Conservation (phyloP, 441 rosid species). For the Mallotus repandus region DNA sequence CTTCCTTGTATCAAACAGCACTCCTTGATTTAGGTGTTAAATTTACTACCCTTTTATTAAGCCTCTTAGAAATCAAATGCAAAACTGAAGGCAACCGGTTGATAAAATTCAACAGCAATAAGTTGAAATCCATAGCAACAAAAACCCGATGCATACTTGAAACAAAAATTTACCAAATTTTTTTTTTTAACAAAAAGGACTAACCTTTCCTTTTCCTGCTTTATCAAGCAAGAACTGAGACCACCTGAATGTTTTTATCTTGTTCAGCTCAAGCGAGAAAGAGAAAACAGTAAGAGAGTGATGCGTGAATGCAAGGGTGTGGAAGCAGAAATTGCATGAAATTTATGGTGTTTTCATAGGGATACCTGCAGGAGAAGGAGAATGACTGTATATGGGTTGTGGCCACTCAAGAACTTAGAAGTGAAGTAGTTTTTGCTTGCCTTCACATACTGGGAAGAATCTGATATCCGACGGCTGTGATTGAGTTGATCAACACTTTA, state of each 20-base stretch:
- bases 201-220: conserved; percentile 2
- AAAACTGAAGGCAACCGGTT: neutral
- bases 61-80: neutral
- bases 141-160: neutral
- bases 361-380: no score
- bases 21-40: no score
- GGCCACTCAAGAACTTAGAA: no score
- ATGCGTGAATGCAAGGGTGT: neutral
- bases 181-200: no score
- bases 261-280: neutral
- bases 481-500: no score
- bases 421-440: no score
- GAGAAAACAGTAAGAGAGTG: neutral
- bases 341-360: no score
- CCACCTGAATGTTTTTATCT: neutral
- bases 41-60: no score
- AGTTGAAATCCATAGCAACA: neutral
- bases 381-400: no score
- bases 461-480: no score
- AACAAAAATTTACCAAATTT: neutral
- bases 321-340: neutral
- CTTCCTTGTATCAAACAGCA: no score
- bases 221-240: conserved; percentile 8
- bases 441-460: no score
- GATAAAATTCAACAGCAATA: neutral